These are phyloP conservation scores for Blepharisma japonicum DNA, from an alignment of 73 alveolate genomes.

Conservation along the genomic window DNA sequence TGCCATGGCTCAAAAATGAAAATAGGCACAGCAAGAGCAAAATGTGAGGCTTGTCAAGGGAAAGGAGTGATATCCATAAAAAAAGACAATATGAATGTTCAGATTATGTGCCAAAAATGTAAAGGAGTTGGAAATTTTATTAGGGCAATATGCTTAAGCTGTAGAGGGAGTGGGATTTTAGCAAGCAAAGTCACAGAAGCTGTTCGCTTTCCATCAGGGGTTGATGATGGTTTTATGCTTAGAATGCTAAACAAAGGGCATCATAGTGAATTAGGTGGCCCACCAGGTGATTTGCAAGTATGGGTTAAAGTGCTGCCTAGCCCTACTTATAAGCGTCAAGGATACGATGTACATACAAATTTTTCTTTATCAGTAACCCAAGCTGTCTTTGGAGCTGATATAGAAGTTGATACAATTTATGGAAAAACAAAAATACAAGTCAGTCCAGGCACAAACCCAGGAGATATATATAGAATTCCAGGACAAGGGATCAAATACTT, in stretches of 20 bases:
- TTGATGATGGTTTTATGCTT: slow-evolving; percentile 63
- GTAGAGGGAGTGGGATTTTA: slow-evolving; percentile 52
- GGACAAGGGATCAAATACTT: slow-evolving; percentile 56
- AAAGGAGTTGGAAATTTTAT: slow-evolving; percentile 44
- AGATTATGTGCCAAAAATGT: slow-evolving; percentile 66
- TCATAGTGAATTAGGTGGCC: slow-evolving; percentile 55
- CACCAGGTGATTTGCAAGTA: slow-evolving; percentile 75
- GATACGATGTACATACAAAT: slow-evolving; percentile 65
- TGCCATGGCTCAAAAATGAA: slow-evolving; percentile 72
- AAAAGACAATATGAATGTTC: slow-evolving; percentile 64
- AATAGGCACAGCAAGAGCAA: slow-evolving; percentile 73
- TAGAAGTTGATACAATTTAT: slow-evolving; percentile 62
- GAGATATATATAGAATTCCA: slow-evolving; percentile 55
- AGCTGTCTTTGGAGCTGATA: slow-evolving; percentile 71
- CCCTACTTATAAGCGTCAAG: slow-evolving; percentile 66
- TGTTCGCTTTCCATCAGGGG: slow-evolving; percentile 78
- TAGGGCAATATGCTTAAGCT: neutral
- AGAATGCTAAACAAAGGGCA: slow-evolving; percentile 76
- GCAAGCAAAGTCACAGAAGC: slow-evolving; percentile 46
- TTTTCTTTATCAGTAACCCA: slow-evolving; percentile 51
- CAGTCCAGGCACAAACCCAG: slow-evolving; percentile 73
- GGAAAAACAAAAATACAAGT: slow-evolving; percentile 66
- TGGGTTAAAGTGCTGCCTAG: slow-evolving; percentile 64
- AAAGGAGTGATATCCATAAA: slow-evolving; percentile 60
- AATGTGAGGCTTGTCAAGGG: slow-evolving; percentile 75